Percentiles rank a stretch among this genome's conserved stretches.
Conservation (phyloP, 2,329 filamentous ascomycete genomes). For the Paecilomyces dactylethromorphus region DNA sequence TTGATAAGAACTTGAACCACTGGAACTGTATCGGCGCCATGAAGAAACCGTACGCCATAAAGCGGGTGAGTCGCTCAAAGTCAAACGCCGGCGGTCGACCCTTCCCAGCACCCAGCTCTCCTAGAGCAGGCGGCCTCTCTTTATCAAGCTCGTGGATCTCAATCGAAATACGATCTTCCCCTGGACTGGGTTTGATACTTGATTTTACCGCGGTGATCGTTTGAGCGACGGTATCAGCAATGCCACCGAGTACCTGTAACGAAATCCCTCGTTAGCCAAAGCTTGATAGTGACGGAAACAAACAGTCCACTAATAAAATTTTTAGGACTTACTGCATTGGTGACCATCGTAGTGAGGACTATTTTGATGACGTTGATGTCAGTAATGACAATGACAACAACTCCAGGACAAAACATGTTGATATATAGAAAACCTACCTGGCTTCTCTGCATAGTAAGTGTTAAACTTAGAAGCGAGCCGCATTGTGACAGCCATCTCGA, state of each 20-base stretch:
- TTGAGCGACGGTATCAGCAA: slow-evolving; percentile 94
- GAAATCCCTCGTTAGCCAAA: slow-evolving; percentile 8
- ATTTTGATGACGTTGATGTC: slow-evolving; percentile 12
- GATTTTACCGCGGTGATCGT: slow-evolving; percentile 69
- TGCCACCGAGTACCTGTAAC: slow-evolving; percentile 69
- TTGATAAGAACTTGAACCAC: slow-evolving; percentile 85
- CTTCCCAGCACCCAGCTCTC: slow-evolving; percentile 60
- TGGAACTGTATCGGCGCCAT: slow-evolving; percentile 95
- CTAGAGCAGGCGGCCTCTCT: slow-evolving; percentile 62
- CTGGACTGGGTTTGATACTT: slow-evolving; percentile 57
- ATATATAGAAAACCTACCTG: slow-evolving; percentile 49
- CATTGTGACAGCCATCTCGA: slow-evolving; percentile 82
- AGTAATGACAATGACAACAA: slow-evolving; percentile 9
- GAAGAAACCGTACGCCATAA: slow-evolving; percentile 95
- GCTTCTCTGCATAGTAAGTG: slow-evolving; percentile 84
- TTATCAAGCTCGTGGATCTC: slow-evolving; percentile 83
- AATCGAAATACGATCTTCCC: slow-evolving; percentile 68
- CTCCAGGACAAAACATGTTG: background rate
- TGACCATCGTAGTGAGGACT: slow-evolving; percentile 98
- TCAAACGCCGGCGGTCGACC: slow-evolving; percentile 76
- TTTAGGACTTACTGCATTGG: slow-evolving; percentile 66
- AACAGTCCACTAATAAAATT: background rate
- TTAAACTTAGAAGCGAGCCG: slow-evolving; percentile 84
- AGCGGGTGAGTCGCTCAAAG: slow-evolving; percentile 87
- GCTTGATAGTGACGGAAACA: background rate